Percentiles rank a stretch among this genome's conserved stretches.
phyloP scores from a whole-genome alignment of 441 rosid genomes.

The Corymbia calophylla region DNA sequence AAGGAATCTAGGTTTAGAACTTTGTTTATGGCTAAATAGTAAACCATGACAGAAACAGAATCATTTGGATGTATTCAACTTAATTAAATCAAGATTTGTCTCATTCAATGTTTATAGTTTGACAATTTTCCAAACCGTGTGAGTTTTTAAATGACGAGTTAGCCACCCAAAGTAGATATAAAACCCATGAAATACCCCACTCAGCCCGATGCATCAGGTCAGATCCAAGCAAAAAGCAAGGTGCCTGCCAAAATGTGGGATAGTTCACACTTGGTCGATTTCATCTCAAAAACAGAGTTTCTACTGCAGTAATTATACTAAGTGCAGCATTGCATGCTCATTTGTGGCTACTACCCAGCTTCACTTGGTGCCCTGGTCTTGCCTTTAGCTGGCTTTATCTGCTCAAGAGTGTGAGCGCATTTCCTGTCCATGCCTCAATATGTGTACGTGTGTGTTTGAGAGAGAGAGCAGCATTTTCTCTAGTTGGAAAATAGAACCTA shows the following conservation, averaged over 20 bases:
- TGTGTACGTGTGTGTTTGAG: neutral
- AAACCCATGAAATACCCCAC: neutral
- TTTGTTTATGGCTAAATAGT: neutral
- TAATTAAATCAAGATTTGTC: neutral
- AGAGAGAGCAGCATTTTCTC: neutral
- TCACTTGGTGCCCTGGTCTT: neutral
- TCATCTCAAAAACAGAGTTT: neutral
- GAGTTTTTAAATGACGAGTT: neutral
- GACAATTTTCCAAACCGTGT: neutral
- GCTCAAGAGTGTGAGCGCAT: neutral
- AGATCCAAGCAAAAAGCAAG: neutral
- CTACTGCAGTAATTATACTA: neutral
- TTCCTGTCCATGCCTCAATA: neutral
- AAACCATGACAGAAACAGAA: neutral
- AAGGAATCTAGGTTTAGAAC: neutral
- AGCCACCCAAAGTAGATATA: neutral
- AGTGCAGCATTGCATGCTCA: neutral
- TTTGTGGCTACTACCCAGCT: neutral
- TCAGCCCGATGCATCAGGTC: neutral
- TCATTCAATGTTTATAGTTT: neutral
- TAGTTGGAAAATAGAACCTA: neutral
- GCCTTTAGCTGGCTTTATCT: neutral
- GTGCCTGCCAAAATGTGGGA: neutral
- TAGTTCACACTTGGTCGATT: neutral
- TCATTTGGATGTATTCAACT: neutral